phyloP scores from a whole-genome alignment of 1,139 yeast genomes.

The Nakaseomyces glabratus region DNA sequence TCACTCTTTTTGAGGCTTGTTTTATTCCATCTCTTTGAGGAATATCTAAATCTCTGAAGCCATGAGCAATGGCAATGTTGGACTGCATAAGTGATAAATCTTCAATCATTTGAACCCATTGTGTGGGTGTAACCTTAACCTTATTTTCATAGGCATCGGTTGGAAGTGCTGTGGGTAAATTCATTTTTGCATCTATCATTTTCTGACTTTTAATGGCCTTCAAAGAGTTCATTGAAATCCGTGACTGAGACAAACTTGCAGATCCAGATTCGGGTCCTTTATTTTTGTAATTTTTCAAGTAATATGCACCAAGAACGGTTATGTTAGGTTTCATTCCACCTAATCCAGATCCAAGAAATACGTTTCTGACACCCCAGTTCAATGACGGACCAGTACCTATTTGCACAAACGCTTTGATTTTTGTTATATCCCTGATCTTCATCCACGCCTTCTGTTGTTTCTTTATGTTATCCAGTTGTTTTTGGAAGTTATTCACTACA shows the following conservation, averaged over 20 bases:
- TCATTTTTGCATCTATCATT: constrained; percentile 11
- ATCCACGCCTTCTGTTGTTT: constrained; percentile 77
- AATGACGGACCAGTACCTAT: constrained; percentile 79
- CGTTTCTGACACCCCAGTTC: constrained; percentile 95
- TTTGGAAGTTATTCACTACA: constrained; percentile 45
- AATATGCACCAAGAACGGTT: constrained; percentile 82
- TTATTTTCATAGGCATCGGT: constrained; percentile 75
- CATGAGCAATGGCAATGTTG: constrained; percentile 88
- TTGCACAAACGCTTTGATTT: constrained; percentile 88
- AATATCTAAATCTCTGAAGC: constrained; percentile 53
- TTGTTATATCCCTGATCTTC: constrained; percentile 64
- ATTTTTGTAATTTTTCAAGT: constrained; percentile 25
- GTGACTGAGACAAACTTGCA: background rate
- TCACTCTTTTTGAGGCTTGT: constrained; percentile 39
- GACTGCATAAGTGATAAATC: constrained; percentile 89
- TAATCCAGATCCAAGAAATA: constrained; percentile 81
- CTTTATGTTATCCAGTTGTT: constrained; percentile 56
- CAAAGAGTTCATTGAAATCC: constrained; percentile 8
- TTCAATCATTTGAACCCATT: constrained; percentile 90
- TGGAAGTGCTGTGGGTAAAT: constrained; percentile 41
- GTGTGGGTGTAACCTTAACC: constrained; percentile 46
- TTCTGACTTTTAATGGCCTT: constrained; percentile 6
- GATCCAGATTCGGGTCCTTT: constrained; percentile 11
- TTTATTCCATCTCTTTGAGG: constrained; percentile 36
- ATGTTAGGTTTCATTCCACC: constrained; percentile 98